Evolutionary conservation across 176 grass and related monocot species (phyloP).

Genomic region (Raddia distichophylla): DNA sequence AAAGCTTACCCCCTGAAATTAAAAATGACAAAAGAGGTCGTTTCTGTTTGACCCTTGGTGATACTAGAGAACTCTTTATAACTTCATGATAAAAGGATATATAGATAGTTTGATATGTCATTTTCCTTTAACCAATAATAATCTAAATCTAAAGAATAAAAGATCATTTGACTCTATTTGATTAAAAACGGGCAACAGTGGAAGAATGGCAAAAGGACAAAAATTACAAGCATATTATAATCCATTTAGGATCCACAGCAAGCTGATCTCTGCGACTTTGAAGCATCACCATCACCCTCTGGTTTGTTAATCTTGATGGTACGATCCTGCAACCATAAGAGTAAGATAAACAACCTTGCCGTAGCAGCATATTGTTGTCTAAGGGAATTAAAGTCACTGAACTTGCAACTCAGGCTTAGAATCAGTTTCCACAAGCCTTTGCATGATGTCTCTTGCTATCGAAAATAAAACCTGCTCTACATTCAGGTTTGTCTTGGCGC

Average conservation of each 20-base stretch:
- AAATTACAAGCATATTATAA: constrained; percentile 35
- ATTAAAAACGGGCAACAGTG: too few species aligned
- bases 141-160: too few species aligned
- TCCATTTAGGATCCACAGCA: constrained; percentile 51
- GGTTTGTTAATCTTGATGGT: constrained; percentile 61
- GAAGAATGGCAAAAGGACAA: constrained; percentile 25
- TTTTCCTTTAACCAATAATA: too few species aligned
- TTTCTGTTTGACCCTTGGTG: too few species aligned
- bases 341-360: not conserved
- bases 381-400: not conserved
- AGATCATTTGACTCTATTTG: too few species aligned
- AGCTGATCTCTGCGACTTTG: constrained; percentile 33
- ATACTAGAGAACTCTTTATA: too few species aligned
- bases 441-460: constrained; percentile 58
- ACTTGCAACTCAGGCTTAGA: constrained; percentile 48
- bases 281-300: constrained; percentile 35
- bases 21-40: too few species aligned
- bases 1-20: too few species aligned
- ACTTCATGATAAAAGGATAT: too few species aligned
- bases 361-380: not conserved
- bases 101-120: too few species aligned
- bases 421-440: constrained; percentile 56
- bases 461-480: constrained; percentile 68
- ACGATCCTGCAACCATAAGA: constrained; percentile 41
- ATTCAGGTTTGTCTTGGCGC: constrained; percentile 62